phyloP scores from a whole-genome alignment of 202 grass and related monocot genomes.

The Brachypodium distachyon region DNA sequence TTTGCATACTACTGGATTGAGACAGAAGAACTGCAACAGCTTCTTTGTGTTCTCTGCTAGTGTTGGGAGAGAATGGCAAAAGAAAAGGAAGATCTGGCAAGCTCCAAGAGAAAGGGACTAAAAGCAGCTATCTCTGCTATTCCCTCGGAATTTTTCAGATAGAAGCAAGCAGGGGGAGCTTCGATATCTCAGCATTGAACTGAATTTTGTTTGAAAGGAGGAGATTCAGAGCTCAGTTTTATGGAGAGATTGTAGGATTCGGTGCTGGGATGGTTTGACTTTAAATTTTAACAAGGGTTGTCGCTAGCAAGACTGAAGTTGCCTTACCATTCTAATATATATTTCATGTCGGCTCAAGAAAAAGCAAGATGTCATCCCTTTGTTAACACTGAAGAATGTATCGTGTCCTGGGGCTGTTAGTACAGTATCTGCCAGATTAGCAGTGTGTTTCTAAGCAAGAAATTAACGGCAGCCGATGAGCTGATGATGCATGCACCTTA shows the following conservation, averaged over 20 bases:
- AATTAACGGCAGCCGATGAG: neutral
- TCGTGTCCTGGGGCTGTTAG: too few relatives aligned
- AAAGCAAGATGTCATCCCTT: too few relatives aligned
- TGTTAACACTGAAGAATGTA: too few relatives aligned
- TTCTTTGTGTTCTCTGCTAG: too few relatives aligned
- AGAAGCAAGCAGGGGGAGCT: neutral
- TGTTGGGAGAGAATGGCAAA: too few relatives aligned
- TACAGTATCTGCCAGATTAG: neutral
- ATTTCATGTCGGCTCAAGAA: too few relatives aligned
- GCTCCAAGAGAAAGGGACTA: neutral
- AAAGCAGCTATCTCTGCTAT: neutral
- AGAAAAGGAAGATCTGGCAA: neutral
- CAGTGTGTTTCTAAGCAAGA: neutral
- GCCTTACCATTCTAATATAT: neutral
- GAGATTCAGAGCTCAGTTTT: neutral
- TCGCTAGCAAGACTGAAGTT: constrained; percentile 10
- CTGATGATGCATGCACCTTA: too few relatives aligned
- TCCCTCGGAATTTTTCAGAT: neutral
- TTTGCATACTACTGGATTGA: too few relatives aligned
- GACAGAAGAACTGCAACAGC: too few relatives aligned
- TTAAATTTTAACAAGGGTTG: neutral
- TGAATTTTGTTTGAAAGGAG: constrained; percentile 4
- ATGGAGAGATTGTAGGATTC: neutral
- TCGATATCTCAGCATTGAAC: neutral
- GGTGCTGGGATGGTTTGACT: neutral